These are phyloP conservation scores for Arxiozyma telluris DNA, from an alignment of 1,139 yeast species.

Conservation along the genomic window DNA sequence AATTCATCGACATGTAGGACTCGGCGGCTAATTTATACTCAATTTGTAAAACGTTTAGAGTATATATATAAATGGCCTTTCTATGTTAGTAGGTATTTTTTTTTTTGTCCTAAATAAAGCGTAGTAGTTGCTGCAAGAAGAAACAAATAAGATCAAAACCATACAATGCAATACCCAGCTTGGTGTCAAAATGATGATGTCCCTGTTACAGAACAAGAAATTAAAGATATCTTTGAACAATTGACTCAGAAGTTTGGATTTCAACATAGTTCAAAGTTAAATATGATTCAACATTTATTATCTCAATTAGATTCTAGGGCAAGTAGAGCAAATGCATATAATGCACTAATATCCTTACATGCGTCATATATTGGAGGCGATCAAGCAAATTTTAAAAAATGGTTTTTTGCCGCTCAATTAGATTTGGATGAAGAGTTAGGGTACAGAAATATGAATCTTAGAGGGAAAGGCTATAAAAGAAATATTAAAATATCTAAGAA, in stretches of 20 bases:
- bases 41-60: not conserved
- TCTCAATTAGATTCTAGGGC: conserved; percentile 60
- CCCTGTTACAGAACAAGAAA: conserved; percentile 39
- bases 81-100: not conserved
- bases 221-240: conserved; percentile 47
- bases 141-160: not conserved
- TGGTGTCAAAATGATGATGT: conserved; percentile 31
- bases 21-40: not conserved
- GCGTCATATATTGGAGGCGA: conserved; percentile 69
- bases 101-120: not conserved
- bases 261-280: conserved; percentile 52
- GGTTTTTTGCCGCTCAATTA: conserved; percentile 68
- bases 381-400: conserved; percentile 57
- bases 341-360: conserved; percentile 53
- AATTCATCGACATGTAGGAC: not conserved
- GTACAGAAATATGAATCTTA: conserved; percentile 35
- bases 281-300: conserved; percentile 58
- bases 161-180: conserved; percentile 28
- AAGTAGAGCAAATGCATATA: conserved; percentile 47
- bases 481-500: conserved; percentile 32
- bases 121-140: not conserved
- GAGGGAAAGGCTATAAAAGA: conserved; percentile 30
- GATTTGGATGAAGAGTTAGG: conserved; percentile 58
- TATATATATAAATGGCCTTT: no score
- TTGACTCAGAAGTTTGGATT: conserved; percentile 56